Conservation (phyloP, 2,329 filamentous ascomycete species). For the Alternaria arborescens region DNA sequence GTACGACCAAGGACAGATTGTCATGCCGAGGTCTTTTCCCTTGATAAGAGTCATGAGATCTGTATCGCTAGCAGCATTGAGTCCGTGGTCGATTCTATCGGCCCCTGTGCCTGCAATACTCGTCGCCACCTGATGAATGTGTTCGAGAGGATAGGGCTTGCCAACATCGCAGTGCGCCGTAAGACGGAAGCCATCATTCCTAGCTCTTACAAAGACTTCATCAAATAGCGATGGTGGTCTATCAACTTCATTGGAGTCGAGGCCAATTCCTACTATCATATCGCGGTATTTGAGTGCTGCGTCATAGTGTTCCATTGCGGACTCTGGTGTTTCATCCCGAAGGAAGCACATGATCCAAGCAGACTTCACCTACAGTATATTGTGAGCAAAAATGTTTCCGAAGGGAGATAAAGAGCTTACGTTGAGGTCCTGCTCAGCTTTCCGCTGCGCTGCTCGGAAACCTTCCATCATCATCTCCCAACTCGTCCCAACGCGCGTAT, state of each 20-base stretch:
- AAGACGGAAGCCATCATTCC: conserved; percentile 58
- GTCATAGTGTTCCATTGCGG: conserved; percentile 44
- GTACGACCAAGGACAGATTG: conserved; percentile 55
- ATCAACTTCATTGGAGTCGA: conserved; percentile 59
- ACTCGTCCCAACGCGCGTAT: conserved; percentile 50
- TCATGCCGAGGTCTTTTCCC: conserved; percentile 50
- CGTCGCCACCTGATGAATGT: conserved; percentile 50
- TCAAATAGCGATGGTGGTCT: conserved; percentile 8
- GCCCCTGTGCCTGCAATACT: conserved; percentile 39
- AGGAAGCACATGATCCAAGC: conserved; percentile 57
- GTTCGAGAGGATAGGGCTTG: conserved; percentile 57
- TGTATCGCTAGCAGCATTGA: conserved; percentile 50
- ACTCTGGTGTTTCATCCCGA: conserved; percentile 51
- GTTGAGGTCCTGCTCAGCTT: conserved; percentile 11
- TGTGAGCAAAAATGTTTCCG: background rate
- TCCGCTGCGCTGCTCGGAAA: conserved; percentile 43
- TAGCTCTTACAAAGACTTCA: background rate
- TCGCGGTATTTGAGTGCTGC: conserved; percentile 47
- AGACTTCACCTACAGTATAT: conserved; percentile 8
- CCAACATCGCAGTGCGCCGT: conserved; percentile 64
- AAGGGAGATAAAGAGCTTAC: background rate
- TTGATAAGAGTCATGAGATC: conserved; percentile 47
- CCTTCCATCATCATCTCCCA: conserved; percentile 43
- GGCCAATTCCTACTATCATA: conserved; percentile 56
- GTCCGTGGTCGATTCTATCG: conserved; percentile 56